Base-by-base conservation (phyloP, 2,329 filamentous ascomycete genomes). In the Hypoxylon sp. region DNA sequence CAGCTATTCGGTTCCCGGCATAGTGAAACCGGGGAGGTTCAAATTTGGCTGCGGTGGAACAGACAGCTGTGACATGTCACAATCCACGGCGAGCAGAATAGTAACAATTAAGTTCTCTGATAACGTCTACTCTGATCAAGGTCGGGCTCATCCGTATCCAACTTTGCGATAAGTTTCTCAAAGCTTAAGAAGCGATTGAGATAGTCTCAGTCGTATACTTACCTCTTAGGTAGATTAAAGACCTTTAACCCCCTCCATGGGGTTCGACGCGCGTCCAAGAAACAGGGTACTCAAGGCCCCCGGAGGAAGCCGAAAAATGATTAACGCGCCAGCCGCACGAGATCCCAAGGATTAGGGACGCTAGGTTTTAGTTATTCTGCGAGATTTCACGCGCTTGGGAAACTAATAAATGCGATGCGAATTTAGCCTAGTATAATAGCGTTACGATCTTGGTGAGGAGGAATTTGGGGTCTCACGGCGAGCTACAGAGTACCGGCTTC, bases 271-370 rank as follows among this genome's bases (percentile, higher is more conserved):
- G 58, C 58, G 65, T 68, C 32, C 57, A 55, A 45, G 52, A 45
- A 41, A 19, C 32, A 28, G 23, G 43, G 14, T 30, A 43, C 46
- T 68, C 43, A 49, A 66, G 53, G 60, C 62, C 67, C 55, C 72
- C 75, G 75, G 75, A 74, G 71, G 67, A 72, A 71, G 53, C 75
- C 75, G 75, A 75, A 52, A 56, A 69, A 30, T 59, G 49, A 62
- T 73, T 66, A 57, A 70, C 63, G 53, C 69, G 66, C 67, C 63
- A 67, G 60, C 63, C 65, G 65, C 67, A 64, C 49, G 51, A 63
- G 71, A 57, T 69, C 68, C 66, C 63, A 67, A 55, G 51, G 63
- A 64, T 69, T 71, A 65, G 68, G 73, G 61, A 68, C 60, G 66
- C 68, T 69, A 66, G 55, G 46, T 34, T 45, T 53, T 69, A 65